Conservation (phyloP, 2,329 filamentous ascomycete genomes). For the Colletotrichum siamense region DNA sequence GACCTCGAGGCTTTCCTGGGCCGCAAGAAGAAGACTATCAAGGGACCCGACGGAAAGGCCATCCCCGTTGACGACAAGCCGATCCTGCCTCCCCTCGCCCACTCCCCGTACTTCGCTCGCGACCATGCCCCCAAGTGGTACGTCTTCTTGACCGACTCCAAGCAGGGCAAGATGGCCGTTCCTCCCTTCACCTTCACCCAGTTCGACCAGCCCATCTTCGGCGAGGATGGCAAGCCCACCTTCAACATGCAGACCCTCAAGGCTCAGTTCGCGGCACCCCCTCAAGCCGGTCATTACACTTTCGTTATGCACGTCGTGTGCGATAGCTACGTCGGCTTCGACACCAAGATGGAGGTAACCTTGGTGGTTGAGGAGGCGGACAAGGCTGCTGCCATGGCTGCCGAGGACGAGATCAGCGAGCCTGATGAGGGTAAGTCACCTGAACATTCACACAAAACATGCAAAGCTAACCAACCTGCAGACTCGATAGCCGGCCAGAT, state of each 20-base stretch:
- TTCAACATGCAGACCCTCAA: slow-evolving; percentile 96
- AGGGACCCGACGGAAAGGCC: slow-evolving; percentile 64
- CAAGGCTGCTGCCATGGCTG: slow-evolving; percentile 80
- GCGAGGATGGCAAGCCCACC: slow-evolving; percentile 81
- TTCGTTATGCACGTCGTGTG: slow-evolving; percentile 95
- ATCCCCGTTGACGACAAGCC: slow-evolving; percentile 65
- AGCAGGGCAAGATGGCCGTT: slow-evolving; percentile 94
- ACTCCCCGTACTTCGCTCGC: slow-evolving; percentile 88
- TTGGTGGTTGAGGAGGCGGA: slow-evolving; percentile 87
- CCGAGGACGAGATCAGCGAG: slow-evolving; percentile 95
- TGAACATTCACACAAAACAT: slow-evolving; percentile 19
- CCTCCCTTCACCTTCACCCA: slow-evolving; percentile 94
- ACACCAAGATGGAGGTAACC: slow-evolving; percentile 89
- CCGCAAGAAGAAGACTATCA: slow-evolving; percentile 70
- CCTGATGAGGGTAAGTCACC: slow-evolving; percentile 87
- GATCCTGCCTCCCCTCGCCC: slow-evolving; percentile 82
- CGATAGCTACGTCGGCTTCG: slow-evolving; percentile 94
- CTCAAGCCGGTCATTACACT: slow-evolving; percentile 89
- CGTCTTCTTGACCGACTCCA: slow-evolving; percentile 91
- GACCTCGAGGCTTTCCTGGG: slow-evolving; percentile 87
- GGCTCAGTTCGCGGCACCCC: slow-evolving; percentile 94
- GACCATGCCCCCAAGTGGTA: slow-evolving; percentile 93
- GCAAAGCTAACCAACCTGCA: slow-evolving; percentile 43
- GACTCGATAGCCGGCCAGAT: slow-evolving; percentile 92
- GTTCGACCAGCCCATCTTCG: slow-evolving; percentile 89